phyloP scores from a whole-genome alignment of 2,329 filamentous ascomycete species.

The Alternaria tenuissima region DNA sequence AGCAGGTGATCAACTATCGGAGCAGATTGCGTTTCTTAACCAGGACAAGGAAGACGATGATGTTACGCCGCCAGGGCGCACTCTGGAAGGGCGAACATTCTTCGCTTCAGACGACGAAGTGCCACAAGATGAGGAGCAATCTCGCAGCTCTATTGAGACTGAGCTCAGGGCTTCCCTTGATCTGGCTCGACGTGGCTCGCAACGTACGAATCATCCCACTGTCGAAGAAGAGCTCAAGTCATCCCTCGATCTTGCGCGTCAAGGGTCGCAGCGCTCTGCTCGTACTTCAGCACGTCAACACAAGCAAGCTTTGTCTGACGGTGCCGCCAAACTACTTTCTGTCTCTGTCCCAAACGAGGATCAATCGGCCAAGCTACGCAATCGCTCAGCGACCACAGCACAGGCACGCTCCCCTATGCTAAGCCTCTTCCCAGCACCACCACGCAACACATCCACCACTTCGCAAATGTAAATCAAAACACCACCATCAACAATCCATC shows the following conservation, averaged over 20 bases:
- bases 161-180: conserved; percentile 40
- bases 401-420: conserved; percentile 36
- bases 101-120: conserved; percentile 38
- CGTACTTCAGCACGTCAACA: conserved; percentile 30
- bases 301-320: conserved; percentile 46
- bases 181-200: conserved; percentile 37
- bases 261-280: conserved; percentile 30
- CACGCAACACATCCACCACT: conserved; percentile 22
- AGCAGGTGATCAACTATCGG: conserved; percentile 43
- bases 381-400: conserved; percentile 41
- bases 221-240: conserved; percentile 27
- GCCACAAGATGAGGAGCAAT: conserved; percentile 12
- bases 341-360: conserved; percentile 13
- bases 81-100: conserved; percentile 37
- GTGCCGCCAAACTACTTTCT: conserved; percentile 42
- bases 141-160: conserved; percentile 22
- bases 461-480: conserved; percentile 6
- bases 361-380: conserved; percentile 23
- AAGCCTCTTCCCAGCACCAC: conserved; percentile 48
- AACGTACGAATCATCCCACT: conserved; percentile 22
- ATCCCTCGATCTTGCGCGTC: conserved; percentile 34
- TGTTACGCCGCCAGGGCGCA: conserved; percentile 40
- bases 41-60: conserved; percentile 43
- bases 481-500: background rate
- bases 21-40: conserved; percentile 43